These are phyloP conservation scores for Hygrophoropsis aurantiaca DNA, from an alignment of 768 basidiomycete species.

Conservation along the genomic window DNA sequence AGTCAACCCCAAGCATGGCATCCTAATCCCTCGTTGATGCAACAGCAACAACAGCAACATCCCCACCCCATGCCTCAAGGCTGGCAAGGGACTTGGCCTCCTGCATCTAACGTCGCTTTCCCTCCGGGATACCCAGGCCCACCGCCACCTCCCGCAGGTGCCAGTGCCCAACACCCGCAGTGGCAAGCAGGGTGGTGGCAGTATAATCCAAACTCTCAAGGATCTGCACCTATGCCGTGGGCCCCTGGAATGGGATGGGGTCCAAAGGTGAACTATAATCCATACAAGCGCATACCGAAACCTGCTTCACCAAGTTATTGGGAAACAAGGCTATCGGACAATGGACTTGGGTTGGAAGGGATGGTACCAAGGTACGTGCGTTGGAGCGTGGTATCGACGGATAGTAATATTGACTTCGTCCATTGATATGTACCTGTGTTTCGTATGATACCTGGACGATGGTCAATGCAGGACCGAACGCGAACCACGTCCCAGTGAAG, in stretches of 20 bases:
- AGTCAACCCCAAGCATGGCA: conserved; percentile 17
- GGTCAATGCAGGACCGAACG: conserved; percentile 1
- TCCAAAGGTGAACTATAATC: conserved; percentile 42
- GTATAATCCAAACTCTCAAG: conserved; percentile 44
- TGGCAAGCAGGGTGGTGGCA: conserved; percentile 59
- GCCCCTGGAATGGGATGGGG: conserved; percentile 30
- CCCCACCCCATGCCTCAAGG: conserved; percentile 20
- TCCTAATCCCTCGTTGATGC: conserved; percentile 33
- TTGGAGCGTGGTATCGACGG: too few species aligned
- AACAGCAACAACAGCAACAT: conserved; percentile 11
- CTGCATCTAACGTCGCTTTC: conserved; percentile 22
- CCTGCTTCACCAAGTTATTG: conserved; percentile 68
- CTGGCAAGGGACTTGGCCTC: conserved; percentile 40
- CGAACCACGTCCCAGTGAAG: conserved; percentile 28
- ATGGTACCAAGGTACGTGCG: conserved; percentile 63
- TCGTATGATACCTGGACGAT: conserved; percentile 14
- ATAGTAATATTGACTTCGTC: not conserved
- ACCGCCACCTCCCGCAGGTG: conserved; percentile 56
- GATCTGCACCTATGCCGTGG: conserved; percentile 30
- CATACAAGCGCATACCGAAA: conserved; percentile 63
- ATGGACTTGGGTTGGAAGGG: conserved; percentile 62
- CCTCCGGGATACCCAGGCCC: conserved; percentile 41
- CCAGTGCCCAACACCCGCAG: conserved; percentile 39
- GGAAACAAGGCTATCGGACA: conserved; percentile 53
- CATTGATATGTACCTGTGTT: conserved; percentile 1